phyloP scores from a whole-genome alignment of 2,329 filamentous ascomycete species.

The Fusarium napiforme region DNA sequence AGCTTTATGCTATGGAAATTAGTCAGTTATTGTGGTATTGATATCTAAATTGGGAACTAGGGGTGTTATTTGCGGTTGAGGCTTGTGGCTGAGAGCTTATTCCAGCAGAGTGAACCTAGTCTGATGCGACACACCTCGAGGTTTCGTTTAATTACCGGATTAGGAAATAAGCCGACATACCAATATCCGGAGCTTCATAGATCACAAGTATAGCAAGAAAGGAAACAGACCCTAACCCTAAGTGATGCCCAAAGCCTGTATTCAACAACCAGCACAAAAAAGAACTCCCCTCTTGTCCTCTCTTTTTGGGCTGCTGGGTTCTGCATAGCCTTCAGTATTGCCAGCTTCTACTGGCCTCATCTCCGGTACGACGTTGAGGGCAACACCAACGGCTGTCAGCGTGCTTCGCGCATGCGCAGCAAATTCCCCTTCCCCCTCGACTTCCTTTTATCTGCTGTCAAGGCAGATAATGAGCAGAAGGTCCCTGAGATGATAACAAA shows the following conservation, averaged over 20 bases:
- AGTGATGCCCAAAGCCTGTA: not conserved
- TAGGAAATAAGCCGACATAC: not conserved
- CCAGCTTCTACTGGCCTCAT: not conserved
- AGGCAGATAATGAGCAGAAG: not conserved
- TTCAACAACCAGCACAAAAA: not conserved
- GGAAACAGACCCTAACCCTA: not conserved
- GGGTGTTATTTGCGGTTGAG: no score
- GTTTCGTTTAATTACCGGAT: not conserved
- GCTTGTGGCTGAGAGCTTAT: no score
- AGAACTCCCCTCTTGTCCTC: not conserved
- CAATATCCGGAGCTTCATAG: not conserved
- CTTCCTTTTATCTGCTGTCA: not conserved
- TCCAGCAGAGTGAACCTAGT: no score
- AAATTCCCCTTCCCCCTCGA: not conserved
- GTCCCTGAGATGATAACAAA: not conserved
- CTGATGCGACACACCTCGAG: no score
- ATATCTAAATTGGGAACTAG: no score
- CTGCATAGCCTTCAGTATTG: not conserved
- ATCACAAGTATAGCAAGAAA: not conserved
- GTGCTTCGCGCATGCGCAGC: accelerated
- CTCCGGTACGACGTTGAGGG: not conserved
- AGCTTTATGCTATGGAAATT: no score
- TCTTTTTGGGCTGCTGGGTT: not conserved
- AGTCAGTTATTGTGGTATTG: no score
- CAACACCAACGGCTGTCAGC: not conserved